phyloP scores from a whole-genome alignment of 2,329 filamentous ascomycete genomes.

The Thelonectria discophora region DNA sequence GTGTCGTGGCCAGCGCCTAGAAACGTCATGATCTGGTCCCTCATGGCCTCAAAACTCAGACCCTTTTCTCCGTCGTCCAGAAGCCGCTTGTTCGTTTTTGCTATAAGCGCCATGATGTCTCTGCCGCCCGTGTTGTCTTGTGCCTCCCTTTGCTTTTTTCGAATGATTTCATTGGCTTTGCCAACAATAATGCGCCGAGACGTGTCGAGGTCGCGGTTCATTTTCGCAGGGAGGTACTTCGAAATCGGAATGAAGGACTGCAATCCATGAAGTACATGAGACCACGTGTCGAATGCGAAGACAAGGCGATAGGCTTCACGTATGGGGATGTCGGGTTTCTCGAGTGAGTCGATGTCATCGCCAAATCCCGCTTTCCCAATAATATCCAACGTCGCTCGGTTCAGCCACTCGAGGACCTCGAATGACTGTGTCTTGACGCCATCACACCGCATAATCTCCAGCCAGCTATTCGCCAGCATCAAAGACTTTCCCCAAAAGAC shows the following conservation, averaged over 20 bases:
- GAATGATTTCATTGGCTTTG: not conserved
- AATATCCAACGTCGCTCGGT: constrained; percentile 45
- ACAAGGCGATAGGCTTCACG: constrained; percentile 36
- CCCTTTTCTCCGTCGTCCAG: constrained; percentile 37
- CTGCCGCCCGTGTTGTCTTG: not conserved
- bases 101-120: constrained; percentile 15
- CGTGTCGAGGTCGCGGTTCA: not conserved
- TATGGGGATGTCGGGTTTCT: constrained; percentile 44
- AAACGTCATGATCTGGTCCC: constrained; percentile 15
- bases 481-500: constrained; percentile 30
- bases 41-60: not conserved
- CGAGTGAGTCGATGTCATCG: constrained; percentile 46
- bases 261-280: constrained; percentile 27
- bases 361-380: constrained; percentile 48
- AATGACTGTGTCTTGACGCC: not conserved
- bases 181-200: not conserved
- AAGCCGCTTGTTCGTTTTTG: constrained; percentile 38
- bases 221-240: not conserved
- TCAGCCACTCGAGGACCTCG: constrained; percentile 32
- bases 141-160: not conserved
- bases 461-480: constrained; percentile 17
- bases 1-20: constrained; percentile 13
- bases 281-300: not conserved
- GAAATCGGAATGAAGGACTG: constrained; percentile 15
- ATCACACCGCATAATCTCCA: constrained; percentile 4